Evolutionary conservation across 2,329 filamentous ascomycete genomes (phyloP), one percentile per base, ranked within the genome.

Genomic region (Exophiala aquamarina): DNA sequence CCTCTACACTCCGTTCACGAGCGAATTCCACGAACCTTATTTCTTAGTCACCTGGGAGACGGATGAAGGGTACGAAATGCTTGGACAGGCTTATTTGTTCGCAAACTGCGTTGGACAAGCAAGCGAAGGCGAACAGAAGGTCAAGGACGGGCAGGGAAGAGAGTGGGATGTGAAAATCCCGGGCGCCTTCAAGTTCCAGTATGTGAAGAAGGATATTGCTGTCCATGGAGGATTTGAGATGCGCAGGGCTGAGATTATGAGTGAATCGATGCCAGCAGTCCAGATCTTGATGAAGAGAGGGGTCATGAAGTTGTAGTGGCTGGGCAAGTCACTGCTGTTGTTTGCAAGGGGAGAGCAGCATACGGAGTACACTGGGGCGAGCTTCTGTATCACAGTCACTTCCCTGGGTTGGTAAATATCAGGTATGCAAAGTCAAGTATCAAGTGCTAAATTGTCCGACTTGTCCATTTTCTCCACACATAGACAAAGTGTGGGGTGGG

Each of bases 101-200:
- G 52, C 46, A 31, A 55, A 55, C 18, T 43, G 48, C 18, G 15
- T 20, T 7, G 52, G 52, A 3, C 14, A 47, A 11, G 19, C 48
- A 11, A 38, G 26, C 3, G 18, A 41, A n/a, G 35, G 44, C 9
- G 47, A 47, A 18, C 35, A 47, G 34, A 54, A 52, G 43, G 45
- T 53, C 29, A 42, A 47, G 20, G 52, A 53, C 32, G 7, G 19
- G 10, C 48, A 50, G 19, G 52, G 52, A 11, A 35, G 46, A 28
- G 50, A 57, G n/a, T 55, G 55, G 55, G 52, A 55, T 26, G 50
- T 57, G 31, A 52, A 49, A 29, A 54, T 57, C 8, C 55, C 52
- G 1, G 49, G 38, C 14, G 54, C 34, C 1, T 57, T 55, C 35
- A 37, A 34, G 20, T 55, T 55, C 34, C 5, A 10, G 3, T 57